These are phyloP conservation scores for Rosa persica DNA, from an alignment of 306 rosid species.

Conservation along the genomic window DNA sequence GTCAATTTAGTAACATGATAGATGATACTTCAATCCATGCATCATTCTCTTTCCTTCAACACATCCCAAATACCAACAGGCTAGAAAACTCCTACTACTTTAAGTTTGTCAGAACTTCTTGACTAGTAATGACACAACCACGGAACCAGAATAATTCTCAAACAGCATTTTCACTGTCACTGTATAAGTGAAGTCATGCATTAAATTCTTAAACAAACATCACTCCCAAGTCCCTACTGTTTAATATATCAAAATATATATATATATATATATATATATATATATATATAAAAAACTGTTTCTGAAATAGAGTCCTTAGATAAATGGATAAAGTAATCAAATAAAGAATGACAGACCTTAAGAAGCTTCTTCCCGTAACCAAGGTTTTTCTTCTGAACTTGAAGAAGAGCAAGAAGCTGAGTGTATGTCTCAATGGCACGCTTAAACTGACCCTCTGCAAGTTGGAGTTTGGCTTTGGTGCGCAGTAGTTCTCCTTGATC, in stretches of 20 bases:
- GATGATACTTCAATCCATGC: background rate
- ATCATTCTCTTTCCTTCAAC: background rate
- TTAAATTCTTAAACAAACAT: background rate
- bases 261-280: too few relatives aligned
- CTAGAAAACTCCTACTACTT: background rate
- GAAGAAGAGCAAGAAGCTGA: conserved; percentile 76
- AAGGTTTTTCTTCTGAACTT: conserved; percentile 70
- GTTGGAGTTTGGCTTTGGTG: conserved; percentile 82
- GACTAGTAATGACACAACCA: background rate
- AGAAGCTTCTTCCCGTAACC: conserved; percentile 47
- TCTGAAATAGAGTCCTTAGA: background rate
- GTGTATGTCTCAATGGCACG: conserved; percentile 65
- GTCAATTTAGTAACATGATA: background rate
- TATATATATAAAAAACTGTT: background rate
- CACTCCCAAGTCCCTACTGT: background rate
- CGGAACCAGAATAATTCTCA: background rate
- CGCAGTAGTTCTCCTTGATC: conserved; percentile 79
- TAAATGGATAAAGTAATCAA: background rate
- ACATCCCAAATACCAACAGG: background rate
- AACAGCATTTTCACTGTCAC: background rate
- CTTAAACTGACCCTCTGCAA: conserved; percentile 66
- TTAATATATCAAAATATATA: background rate
- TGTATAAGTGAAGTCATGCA: background rate
- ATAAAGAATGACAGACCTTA: conserved; percentile 51
- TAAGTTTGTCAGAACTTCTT: background rate